Evolutionary conservation across 2,329 filamentous ascomycete genomes (phyloP).

Genomic region (Fusarium clavum): DNA sequence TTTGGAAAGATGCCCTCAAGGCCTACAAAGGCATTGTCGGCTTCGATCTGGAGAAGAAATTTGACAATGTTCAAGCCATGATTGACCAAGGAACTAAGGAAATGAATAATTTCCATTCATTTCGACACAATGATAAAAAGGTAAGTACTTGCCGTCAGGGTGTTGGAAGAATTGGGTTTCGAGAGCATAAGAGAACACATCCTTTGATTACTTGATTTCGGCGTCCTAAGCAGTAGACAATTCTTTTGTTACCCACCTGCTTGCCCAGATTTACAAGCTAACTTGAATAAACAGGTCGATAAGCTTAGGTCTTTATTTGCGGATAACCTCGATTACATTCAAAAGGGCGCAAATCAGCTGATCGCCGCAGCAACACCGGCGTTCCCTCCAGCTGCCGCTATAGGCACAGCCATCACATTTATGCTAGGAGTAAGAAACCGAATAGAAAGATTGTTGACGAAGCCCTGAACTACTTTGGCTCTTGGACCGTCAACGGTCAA

Average conservation of each 20-base stretch:
- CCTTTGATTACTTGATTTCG: too few relatives aligned
- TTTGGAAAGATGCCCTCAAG: slow-evolving; percentile 51
- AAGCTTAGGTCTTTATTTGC: slow-evolving; percentile 47
- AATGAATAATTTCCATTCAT: slow-evolving; percentile 50
- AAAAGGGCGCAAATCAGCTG: slow-evolving; percentile 48
- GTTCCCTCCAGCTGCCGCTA: slow-evolving; percentile 50
- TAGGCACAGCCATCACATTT: slow-evolving; percentile 51
- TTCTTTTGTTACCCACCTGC: too few relatives aligned
- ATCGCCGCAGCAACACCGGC: slow-evolving; percentile 46
- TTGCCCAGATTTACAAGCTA: too few relatives aligned
- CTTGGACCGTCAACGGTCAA: too few relatives aligned
- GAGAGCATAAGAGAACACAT: too few relatives aligned
- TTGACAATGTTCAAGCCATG: slow-evolving; percentile 45
- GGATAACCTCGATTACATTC: slow-evolving; percentile 46
- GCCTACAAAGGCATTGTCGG: slow-evolving; percentile 50
- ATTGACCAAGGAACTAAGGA: slow-evolving; percentile 43
- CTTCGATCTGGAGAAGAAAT: slow-evolving; percentile 48
- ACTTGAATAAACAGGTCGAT: slow-evolving; percentile 43
- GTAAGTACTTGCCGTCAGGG: too few relatives aligned
- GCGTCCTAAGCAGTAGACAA: too few relatives aligned
- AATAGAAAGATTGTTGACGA: too few relatives aligned
- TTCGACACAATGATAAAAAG: slow-evolving; percentile 51
- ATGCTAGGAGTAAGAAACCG: slow-evolving; percentile 33
- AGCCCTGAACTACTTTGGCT: too few relatives aligned
- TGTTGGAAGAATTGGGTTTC: too few relatives aligned